A percentile compares a stretch with the other conserved stretches of the same genome.
These are phyloP conservation scores for Capsicum pubescens DNA, from an alignment of 257 asterid genomes.

Conservation along the genomic window DNA sequence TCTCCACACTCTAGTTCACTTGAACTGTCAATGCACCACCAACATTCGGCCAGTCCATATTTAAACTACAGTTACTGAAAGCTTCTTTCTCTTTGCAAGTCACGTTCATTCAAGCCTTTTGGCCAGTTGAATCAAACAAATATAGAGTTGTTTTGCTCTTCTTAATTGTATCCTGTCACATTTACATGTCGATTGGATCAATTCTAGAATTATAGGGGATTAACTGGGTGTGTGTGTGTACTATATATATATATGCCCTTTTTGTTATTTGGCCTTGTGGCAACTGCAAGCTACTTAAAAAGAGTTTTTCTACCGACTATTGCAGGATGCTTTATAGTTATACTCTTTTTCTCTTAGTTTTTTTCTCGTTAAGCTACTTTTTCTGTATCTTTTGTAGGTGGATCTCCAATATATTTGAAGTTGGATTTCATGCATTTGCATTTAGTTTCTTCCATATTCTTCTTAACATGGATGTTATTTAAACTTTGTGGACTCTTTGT, in stretches of 20 bases:
- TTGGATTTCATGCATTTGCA: conserved; percentile 21
- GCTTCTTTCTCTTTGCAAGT: neutral
- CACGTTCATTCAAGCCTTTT: neutral
- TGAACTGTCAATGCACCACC: conserved; percentile 14
- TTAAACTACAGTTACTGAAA: neutral
- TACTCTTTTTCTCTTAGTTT: conserved; percentile 1
- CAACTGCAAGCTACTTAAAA: conserved; percentile 4
- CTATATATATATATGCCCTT: too few species aligned
- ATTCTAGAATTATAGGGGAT: neutral
- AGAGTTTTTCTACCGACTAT: neutral
- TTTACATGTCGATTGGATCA: neutral
- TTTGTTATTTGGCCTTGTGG: neutral
- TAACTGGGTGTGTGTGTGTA: too few species aligned
- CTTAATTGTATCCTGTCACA: neutral
- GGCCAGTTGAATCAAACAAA: neutral
- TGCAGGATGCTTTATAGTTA: neutral
- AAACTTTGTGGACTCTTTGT: neutral
- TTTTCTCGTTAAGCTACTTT: too few species aligned
- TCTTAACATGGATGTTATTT: neutral
- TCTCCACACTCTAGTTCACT: conserved; percentile 7
- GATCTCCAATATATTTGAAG: neutral
- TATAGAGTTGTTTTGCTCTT: neutral
- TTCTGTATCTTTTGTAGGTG: neutral
- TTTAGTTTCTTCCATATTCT: conserved; percentile 15
- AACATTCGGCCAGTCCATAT: neutral